Base-by-base conservation (phyloP, 106 monocot species). In the Acorus gramineus region DNA sequence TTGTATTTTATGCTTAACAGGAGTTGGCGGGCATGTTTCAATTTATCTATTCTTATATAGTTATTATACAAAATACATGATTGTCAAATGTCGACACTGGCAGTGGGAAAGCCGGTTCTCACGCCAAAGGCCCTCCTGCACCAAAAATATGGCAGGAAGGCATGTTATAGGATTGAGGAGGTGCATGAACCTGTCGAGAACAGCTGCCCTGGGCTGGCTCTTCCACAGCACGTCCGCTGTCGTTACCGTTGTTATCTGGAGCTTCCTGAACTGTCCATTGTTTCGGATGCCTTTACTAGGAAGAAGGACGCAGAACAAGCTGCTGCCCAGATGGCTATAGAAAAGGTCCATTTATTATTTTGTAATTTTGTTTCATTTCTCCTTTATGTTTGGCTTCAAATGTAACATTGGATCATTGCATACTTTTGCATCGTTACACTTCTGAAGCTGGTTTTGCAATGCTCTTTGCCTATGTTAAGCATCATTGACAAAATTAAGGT, bases 291-390 rank as follows among this genome's bases (percentile, higher is more conserved):
- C 2, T 84, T 85, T 60, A 46, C 87, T 47, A 88, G 74, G 69
- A 98, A 91, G 83, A 98, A 91, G 60, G 96, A 98, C 52, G 96
- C 96, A 2, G 96, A 91, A 60, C 91, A 98, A 65, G 67, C 85
- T 57, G 96, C 91, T 42, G 91, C 96, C 13, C 81, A 79, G 49
- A 71, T 98, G 52, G 96, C 91, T 54, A 62, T 98, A 53, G 96
- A 98, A 50, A 91, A 88, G 91, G 96, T 92, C 44, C 10, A 9
- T 9, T 11, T 63, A 28, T 28, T 28, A 28, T 28, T 28, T 28
- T 28, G 28, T 28, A 28, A 28, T 28, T 28, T 28, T 28, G 28
- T 28, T 28, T 28, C 28, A 28, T 28, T 28, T 28, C 1, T 28
- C 28, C 28, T 28, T 28, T 28, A 28, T 28, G 28, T 28, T 28